A percentile compares a stretch with the other conserved stretches of the same genome.
Conservation (phyloP, 176 grass and related monocot species). For the Carex pumila region DNA sequence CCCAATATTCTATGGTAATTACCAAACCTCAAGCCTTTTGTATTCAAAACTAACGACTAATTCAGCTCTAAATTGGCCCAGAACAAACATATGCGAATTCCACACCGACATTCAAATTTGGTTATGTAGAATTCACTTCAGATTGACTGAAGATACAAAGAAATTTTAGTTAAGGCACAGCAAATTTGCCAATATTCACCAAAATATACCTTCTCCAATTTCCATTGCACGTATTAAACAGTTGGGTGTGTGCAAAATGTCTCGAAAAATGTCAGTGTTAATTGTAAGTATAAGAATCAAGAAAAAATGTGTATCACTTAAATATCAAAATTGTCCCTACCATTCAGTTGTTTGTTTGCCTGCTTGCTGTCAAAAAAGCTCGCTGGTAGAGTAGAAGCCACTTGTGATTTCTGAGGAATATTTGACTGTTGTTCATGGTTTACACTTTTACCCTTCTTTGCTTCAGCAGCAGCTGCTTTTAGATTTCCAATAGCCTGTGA, state of each 20-base stretch:
- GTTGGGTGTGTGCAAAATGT: not conserved
- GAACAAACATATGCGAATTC: not conserved
- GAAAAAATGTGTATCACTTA: not conserved
- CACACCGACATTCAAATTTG: not conserved
- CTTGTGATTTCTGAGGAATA: slow-evolving; percentile 50
- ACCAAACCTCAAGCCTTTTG: not conserved
- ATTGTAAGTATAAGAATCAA: not conserved
- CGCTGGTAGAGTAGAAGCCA: slow-evolving; percentile 48
- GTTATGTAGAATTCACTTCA: not conserved
- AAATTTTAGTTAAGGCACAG: not conserved
- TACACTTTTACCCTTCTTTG: slow-evolving; percentile 33
- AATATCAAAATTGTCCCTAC: slow-evolving; percentile 28
- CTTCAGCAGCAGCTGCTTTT: slow-evolving; percentile 44
- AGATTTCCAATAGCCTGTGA: slow-evolving; percentile 54
- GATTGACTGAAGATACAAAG: not conserved
- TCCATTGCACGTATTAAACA: not conserved
- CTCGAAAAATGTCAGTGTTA: not conserved
- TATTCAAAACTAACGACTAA: not conserved
- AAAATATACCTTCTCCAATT: not conserved
- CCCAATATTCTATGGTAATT: not conserved
- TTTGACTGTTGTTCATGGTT: slow-evolving; percentile 35
- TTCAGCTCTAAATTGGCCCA: not conserved
- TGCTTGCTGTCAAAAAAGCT: slow-evolving; percentile 84
- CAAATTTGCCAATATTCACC: not conserved
- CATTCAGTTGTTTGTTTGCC: slow-evolving; percentile 49